Evolutionary conservation across 1,284 basidiomycete genomes (phyloP).

Genomic region (Singerocomus rubriflavus): DNA sequence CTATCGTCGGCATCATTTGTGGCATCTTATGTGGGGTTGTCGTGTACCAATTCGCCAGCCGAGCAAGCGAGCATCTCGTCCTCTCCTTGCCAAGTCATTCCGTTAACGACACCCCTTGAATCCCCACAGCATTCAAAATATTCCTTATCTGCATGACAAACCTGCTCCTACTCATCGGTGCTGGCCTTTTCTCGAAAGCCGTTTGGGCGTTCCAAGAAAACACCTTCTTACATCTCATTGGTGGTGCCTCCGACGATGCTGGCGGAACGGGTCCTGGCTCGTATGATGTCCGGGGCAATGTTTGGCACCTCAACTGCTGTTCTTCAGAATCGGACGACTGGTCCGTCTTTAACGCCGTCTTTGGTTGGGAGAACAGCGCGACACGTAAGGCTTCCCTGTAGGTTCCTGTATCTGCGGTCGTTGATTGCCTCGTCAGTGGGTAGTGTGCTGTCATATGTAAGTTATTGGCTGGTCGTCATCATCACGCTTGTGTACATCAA

Average conservation of each 20-base stretch:
- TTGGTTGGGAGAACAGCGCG: conserved; percentile 76
- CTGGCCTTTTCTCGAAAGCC: conserved; percentile 80
- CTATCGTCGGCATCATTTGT: conserved; percentile 77
- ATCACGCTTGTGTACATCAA: conserved; percentile 66
- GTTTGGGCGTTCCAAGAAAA: conserved; percentile 71
- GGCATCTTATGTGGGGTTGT: conserved; percentile 69
- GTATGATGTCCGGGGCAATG: conserved; percentile 74
- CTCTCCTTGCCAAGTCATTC: neutral
- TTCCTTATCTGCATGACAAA: conserved; percentile 90
- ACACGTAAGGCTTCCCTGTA: conserved; percentile 39
- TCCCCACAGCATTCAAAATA: conserved; percentile 57
- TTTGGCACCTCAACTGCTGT: conserved; percentile 88
- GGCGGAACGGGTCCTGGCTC: conserved; percentile 80
- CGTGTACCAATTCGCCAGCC: conserved; percentile 74
- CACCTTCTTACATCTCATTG: conserved; percentile 67
- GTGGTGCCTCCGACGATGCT: conserved; percentile 73
- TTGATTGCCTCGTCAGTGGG: conserved; percentile 43
- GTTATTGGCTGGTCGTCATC: conserved; percentile 79
- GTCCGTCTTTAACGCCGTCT: conserved; percentile 71
- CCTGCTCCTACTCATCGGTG: conserved; percentile 86
- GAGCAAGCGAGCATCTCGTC: conserved; percentile 51
- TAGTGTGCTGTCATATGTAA: conserved; percentile 68
- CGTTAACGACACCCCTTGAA: neutral
- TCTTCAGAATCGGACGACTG: conserved; percentile 67
- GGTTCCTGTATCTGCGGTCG: neutral